Evolutionary conservation across 2,329 filamentous ascomycete genomes (phyloP).

Genomic region (Penicillium sp.): DNA sequence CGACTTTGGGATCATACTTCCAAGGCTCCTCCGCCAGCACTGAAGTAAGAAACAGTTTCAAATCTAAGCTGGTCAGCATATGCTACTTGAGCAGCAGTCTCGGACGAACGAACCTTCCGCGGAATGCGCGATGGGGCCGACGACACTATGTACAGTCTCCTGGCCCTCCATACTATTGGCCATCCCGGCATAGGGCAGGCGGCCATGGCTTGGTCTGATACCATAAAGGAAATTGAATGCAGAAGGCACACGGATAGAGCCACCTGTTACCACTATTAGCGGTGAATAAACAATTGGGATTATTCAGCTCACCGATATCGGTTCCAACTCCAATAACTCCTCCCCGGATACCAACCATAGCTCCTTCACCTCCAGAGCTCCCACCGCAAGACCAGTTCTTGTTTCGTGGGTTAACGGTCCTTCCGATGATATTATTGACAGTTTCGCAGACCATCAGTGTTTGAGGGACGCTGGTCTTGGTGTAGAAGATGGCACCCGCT

Average conservation of each 20-base stretch:
- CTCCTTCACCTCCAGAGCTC: constrained; percentile 65
- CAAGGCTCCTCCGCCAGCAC: constrained; percentile 38
- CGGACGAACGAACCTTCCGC: constrained; percentile 14
- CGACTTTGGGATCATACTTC: constrained; percentile 36
- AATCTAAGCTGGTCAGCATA: constrained; percentile 2
- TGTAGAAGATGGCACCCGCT: constrained; percentile 56
- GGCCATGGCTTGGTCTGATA: constrained; percentile 38
- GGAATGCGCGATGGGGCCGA: constrained; percentile 35
- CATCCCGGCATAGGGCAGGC: constrained; percentile 35
- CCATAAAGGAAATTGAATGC: constrained; percentile 44
- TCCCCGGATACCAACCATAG: constrained; percentile 56
- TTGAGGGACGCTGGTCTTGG: constrained; percentile 59
- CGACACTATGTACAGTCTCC: constrained; percentile 33
- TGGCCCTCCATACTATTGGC: constrained; percentile 38
- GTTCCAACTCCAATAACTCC: constrained; percentile 62
- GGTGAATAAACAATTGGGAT: background rate
- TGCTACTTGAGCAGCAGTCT: background rate
- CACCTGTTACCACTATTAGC: constrained; percentile 23
- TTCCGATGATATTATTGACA: constrained; percentile 64
- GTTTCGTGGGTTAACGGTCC: constrained; percentile 62
- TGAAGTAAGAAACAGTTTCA: constrained; percentile 30
- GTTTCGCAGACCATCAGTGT: constrained; percentile 69
- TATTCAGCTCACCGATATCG: constrained; percentile 49
- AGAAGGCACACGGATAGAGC: constrained; percentile 44
- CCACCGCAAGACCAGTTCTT: constrained; percentile 65